Evolutionary conservation across 2,329 filamentous ascomycete genomes (phyloP), one percentile per base, ranked within the genome.

Genomic region (Curvularia verruculosa): DNA sequence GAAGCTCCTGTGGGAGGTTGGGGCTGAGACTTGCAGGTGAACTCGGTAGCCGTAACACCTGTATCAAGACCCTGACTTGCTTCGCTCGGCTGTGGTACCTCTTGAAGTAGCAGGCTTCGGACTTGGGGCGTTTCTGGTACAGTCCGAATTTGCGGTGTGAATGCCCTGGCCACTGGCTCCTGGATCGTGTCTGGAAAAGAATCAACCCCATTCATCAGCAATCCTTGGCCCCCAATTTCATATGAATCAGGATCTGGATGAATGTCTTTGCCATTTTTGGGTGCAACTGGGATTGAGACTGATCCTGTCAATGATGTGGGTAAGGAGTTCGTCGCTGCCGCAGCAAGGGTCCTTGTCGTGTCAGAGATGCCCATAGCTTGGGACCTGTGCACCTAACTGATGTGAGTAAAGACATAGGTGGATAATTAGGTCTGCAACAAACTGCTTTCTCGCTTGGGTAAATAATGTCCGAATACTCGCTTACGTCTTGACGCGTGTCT

Each of bases 361-460:
- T 50, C 24, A 41, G 46, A 26, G 8, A 10, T 28, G n/a, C 8
- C n/a, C 24, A 34, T 19, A 26, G 47, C 10, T 28, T 40, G 15
- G 19, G 23, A 29, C 23, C 43, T 40, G n/a, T 29, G 29, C 34
- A 34, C 37, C 56, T 56, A 40, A 12, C 18, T 10, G 29, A 36
- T 49, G 49, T 60, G 54, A 61, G 69, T 45, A 37, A 39, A 23
- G 19, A 41, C 7, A 36, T 49, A 19, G 19, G 24, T 37, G 49
- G 41, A 41, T 37, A 39, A 36, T 23, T 36, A 39, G 44, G 36
- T 39, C 46, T 44, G 51, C 24, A 49, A 63, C 60, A 58, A 47
- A 60, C 60, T 58, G 48, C 45, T 52, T 26, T 29, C 21, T 54
- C 28, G 46, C 21, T 54, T 37, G n/a, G 15, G 19, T 34, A 12